Percentiles rank a stretch among this genome's conserved stretches.
These are phyloP conservation scores for Fulvia fulva DNA, from an alignment of 2,329 filamentous ascomycete species.

Conservation along the genomic window DNA sequence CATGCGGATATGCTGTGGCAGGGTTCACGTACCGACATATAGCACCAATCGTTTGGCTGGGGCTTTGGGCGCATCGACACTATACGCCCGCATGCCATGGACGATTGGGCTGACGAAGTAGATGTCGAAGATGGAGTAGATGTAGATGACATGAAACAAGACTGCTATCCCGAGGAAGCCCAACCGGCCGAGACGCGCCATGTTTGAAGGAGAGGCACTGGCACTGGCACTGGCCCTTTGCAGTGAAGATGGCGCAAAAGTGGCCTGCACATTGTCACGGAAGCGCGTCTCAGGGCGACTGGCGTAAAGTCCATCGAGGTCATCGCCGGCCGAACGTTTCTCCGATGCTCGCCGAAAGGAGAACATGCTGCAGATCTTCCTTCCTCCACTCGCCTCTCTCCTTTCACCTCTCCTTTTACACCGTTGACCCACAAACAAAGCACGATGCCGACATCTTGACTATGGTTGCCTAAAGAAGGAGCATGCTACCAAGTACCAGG, in stretches of 20 bases:
- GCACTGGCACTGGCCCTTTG: background rate
- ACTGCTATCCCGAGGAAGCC: constrained; percentile 85
- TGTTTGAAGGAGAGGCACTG: constrained; percentile 22
- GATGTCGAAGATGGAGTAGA: constrained; percentile 95
- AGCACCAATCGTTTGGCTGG: constrained; percentile 88
- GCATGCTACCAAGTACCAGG: too few relatives aligned
- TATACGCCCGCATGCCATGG: constrained; percentile 83
- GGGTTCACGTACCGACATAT: constrained; percentile 66
- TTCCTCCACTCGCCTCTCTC: background rate
- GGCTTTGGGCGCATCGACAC: constrained; percentile 63
- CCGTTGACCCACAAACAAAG: too few relatives aligned
- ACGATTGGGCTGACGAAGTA: constrained; percentile 98
- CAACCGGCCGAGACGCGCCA: constrained; percentile 62
- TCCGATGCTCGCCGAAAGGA: background rate
- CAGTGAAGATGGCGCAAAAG: background rate
- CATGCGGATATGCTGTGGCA: background rate
- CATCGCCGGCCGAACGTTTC: background rate
- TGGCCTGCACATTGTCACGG: background rate
- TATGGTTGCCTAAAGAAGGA: too few relatives aligned
- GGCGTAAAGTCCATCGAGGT: background rate
- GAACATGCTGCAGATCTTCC: background rate
- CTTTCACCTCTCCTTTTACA: too few relatives aligned
- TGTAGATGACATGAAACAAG: constrained; percentile 88
- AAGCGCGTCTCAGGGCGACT: background rate
- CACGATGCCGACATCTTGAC: too few relatives aligned